Percentiles rank a stretch among this genome's conserved stretches.
Conservation (phyloP, 495 filamentous ascomycete genomes). For the Aspergillus wentii region DNA sequence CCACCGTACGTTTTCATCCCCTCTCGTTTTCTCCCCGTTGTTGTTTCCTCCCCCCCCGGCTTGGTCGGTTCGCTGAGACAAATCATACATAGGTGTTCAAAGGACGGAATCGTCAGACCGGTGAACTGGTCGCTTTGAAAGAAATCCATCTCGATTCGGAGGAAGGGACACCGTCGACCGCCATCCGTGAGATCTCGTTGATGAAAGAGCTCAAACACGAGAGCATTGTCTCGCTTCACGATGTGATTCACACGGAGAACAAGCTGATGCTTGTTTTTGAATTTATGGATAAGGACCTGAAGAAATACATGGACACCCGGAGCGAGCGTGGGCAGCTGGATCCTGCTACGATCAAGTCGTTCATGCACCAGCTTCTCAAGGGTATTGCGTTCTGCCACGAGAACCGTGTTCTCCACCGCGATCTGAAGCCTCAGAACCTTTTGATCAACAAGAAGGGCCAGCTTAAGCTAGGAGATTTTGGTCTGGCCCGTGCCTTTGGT, state of each 20-base stretch:
- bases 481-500: slow-evolving; percentile 86
- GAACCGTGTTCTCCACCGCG: slow-evolving; percentile 92
- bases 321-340: slow-evolving; percentile 80
- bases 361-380: slow-evolving; percentile 92
- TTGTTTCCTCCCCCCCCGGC: neutral
- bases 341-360: slow-evolving; percentile 85
- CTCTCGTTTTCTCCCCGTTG: slow-evolving; percentile 1
- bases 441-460: slow-evolving; percentile 89
- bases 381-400: slow-evolving; percentile 97
- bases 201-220: slow-evolving; percentile 99
- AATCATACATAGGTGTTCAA: slow-evolving; percentile 77
- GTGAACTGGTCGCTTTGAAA: slow-evolving; percentile 94
- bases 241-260: slow-evolving; percentile 99
- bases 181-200: slow-evolving; percentile 95
- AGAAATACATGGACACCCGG: slow-evolving; percentile 96
- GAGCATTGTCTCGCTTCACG: slow-evolving; percentile 94
- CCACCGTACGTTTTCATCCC: slow-evolving; percentile 64
- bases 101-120: slow-evolving; percentile 91
- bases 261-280: slow-evolving; percentile 99
- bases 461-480: slow-evolving; percentile 93
- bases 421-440: slow-evolving; percentile 92
- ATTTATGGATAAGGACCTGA: slow-evolving; percentile 97
- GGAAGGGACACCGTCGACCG: slow-evolving; percentile 96
- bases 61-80: slow-evolving; percentile 13
- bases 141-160: slow-evolving; percentile 99